Evolutionary conservation across 257 asterid species (phyloP).

Genomic region (Solanum commersonii): DNA sequence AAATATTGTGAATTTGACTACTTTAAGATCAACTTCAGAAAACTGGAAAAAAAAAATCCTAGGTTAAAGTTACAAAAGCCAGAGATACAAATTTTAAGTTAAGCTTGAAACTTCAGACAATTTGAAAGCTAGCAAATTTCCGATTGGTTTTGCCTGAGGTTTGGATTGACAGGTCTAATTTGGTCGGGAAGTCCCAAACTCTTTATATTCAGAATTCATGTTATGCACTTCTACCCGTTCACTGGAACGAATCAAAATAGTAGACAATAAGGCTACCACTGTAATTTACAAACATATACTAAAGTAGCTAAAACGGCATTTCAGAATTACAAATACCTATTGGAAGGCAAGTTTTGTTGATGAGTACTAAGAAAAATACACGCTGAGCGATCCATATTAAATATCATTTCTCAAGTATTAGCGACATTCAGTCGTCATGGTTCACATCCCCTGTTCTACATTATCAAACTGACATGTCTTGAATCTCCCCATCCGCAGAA

Average conservation of each 20-base stretch:
- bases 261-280: neutral
- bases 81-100: neutral
- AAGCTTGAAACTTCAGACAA: too few species aligned
- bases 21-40: neutral
- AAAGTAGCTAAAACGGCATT: neutral
- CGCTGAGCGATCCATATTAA: neutral
- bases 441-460: neutral
- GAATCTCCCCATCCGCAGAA: neutral
- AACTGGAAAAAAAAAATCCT: neutral
- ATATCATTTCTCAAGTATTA: neutral
- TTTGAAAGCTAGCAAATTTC: too few species aligned
- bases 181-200: neutral
- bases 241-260: neutral
- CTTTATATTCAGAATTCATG: neutral
- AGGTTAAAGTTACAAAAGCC: neutral
- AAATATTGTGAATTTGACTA: neutral
- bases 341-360: neutral
- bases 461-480: neutral
- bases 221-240: neutral
- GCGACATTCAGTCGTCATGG: neutral
- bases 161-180: neutral
- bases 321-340: neutral
- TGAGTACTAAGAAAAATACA: neutral
- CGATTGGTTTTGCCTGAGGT: neutral
- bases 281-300: neutral